These are phyloP conservation scores for Acanthamoeba culbertsoni DNA, from an alignment of 208 protist species.

Conservation along the genomic window DNA sequence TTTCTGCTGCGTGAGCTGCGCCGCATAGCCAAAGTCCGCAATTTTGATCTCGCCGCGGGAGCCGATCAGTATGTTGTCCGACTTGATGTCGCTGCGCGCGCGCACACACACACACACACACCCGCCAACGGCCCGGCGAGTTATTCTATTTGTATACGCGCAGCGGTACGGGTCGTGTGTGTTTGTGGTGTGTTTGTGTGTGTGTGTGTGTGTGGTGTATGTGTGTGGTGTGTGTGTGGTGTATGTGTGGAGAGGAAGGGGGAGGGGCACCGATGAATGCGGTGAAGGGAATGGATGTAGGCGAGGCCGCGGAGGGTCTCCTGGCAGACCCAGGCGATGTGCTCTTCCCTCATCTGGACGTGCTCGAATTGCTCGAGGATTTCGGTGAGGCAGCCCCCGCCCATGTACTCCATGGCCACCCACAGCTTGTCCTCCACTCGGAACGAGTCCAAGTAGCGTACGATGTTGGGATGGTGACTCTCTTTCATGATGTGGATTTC, in stretches of 20 bases:
- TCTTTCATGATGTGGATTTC: slow-evolving; percentile 82
- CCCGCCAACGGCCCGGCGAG: too few species aligned
- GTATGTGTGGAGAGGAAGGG: too few species aligned
- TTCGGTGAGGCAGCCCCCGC: slow-evolving; percentile 77
- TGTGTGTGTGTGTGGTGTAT: not conserved
- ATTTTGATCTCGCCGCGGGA: slow-evolving; percentile 68
- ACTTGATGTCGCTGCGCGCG: slow-evolving; percentile 87
- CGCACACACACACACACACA: too few species aligned
- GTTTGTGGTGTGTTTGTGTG: slow-evolving; percentile 69
- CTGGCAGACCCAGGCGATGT: slow-evolving; percentile 70
- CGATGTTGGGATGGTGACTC: slow-evolving; percentile 80
- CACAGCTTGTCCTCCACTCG: slow-evolving; percentile 71
- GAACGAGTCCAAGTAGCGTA: slow-evolving; percentile 79
- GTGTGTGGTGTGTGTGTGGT: too few species aligned
- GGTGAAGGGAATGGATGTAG: too few species aligned
- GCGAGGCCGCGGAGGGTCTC: too few species aligned
- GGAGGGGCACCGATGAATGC: too few species aligned
- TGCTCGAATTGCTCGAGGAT: slow-evolving; percentile 57
- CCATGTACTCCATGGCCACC: slow-evolving; percentile 81
- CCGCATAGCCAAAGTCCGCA: slow-evolving; percentile 83
- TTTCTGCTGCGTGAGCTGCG: slow-evolving; percentile 78
- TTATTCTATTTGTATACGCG: too few species aligned
- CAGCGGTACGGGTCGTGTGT: too few species aligned
- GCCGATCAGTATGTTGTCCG: slow-evolving; percentile 82
- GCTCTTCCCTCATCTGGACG: slow-evolving; percentile 61